Evolutionary conservation across 192 early-diverging fungal genomes (phyloP), one percentile per base, ranked within the genome.

Genomic region (Entophlyctis luteolus): DNA sequence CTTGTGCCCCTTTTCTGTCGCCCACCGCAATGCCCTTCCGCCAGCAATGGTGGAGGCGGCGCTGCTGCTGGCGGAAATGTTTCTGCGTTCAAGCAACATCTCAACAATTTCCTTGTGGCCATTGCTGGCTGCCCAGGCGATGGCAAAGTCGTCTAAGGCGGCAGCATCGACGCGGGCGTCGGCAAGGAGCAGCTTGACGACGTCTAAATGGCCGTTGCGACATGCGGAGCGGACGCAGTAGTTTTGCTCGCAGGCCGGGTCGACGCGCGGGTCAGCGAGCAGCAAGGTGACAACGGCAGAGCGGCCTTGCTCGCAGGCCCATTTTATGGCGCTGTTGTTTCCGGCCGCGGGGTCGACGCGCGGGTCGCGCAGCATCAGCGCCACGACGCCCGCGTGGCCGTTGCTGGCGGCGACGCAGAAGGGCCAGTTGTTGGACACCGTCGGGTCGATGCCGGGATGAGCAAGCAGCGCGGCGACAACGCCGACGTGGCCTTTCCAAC

Each of bases 261-360:
- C n/a, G n/a, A 72, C 71, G 28, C 71, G 52, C 1, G 49, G 28
- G 45, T 72, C 71, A 38, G 34, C 31, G 2, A 50, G 27, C 36
- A 72, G 33, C 10, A 50, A 20, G 27, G 35, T 22, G 37, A 72
- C 71, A 33, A 72, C 59, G 14, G 66, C 54, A n/a, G 48, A 29
- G 33, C 57, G 48, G 1, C 71, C 71, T 1, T 27, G 28, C 59
- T 58, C 27, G 10, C 50, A 53, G 20, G 71, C 63, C 25, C 32
- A 37, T 25, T 45, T 1, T 6, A 72, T 33, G 10, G 54, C 71
- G 18, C 35, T 32, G 65, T 72, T 70, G n/a, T 55, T 23, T 22
- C 25, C 23, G 42, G 4, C 28, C 4, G 22, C 25, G 4, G 71
- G 71, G 37, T 72, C 65, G 18, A 47, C 36, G 14, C 50, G 18